Percentiles rank a stretch among this genome's conserved stretches.
phyloP scores from a whole-genome alignment of 148 eudicot genomes.

The Heliamphora exappendiculata region DNA sequence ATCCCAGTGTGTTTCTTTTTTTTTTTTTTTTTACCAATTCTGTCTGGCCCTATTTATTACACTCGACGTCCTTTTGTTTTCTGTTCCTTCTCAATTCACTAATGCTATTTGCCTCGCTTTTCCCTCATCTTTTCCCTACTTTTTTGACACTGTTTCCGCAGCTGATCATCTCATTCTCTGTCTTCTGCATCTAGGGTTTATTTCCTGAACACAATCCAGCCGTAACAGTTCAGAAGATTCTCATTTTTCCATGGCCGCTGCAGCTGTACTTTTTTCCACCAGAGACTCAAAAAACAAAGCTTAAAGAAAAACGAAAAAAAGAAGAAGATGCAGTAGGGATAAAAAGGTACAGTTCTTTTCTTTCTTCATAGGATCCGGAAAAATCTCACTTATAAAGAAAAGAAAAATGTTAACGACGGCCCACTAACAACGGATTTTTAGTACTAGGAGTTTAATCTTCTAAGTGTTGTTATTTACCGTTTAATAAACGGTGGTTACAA shows the following conservation, averaged over 20 bases:
- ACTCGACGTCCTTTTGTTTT: neutral
- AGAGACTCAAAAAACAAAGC: neutral
- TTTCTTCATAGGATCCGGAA: neutral
- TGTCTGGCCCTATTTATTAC: slow-evolving; percentile 7
- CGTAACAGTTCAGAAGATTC: neutral
- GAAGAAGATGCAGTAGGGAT: neutral
- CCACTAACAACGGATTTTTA: too few relatives aligned
- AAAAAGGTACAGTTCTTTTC: neutral
- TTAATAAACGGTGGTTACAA: too few relatives aligned
- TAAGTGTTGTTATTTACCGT: too few relatives aligned
- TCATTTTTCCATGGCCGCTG: neutral
- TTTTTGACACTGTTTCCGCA: slow-evolving; percentile 7
- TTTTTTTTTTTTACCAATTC: neutral
- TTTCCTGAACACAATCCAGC: neutral
- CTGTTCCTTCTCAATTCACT: slow-evolving; percentile 7
- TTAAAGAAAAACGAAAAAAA: neutral
- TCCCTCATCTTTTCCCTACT: slow-evolving; percentile 8
- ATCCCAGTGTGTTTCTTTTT: neutral
- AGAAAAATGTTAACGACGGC: neutral
- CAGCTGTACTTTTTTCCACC: neutral
- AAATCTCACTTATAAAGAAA: neutral
- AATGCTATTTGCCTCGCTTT: slow-evolving; percentile 3
- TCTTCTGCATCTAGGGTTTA: slow-evolving; percentile 18
- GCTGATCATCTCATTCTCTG: neutral
- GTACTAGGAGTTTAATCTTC: too few relatives aligned